These are phyloP conservation scores for Akanthomyces uredinophilus DNA, from an alignment of 2,329 filamentous ascomycete genomes.

Conservation along the genomic window DNA sequence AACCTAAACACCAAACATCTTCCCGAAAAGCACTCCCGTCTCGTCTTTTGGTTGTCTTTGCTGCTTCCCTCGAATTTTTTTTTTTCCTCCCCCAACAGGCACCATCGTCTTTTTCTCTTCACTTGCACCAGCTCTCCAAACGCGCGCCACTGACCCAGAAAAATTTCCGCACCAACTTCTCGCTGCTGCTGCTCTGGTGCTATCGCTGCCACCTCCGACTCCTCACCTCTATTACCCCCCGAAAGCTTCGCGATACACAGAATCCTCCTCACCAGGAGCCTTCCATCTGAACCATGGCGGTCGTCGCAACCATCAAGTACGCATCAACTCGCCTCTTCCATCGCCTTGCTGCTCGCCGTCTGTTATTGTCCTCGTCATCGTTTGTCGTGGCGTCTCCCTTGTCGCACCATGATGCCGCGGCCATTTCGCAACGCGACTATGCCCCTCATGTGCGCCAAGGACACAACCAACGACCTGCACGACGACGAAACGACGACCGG, in stretches of 20 bases:
- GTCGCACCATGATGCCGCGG: constrained; percentile 14
- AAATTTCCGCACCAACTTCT: not conserved
- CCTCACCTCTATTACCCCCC: constrained; percentile 13
- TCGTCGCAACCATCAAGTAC: constrained; percentile 62
- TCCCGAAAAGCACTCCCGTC: constrained; percentile 2
- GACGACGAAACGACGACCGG: not conserved
- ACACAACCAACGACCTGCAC: not conserved
- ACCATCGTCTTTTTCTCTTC: not conserved
- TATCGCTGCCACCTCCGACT: constrained; percentile 12
- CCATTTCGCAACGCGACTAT: constrained; percentile 7
- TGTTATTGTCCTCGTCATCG: not conserved
- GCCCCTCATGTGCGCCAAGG: constrained; percentile 11
- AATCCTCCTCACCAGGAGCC: constrained; percentile 34
- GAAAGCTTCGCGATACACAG: constrained; percentile 11
- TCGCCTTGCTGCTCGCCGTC: constrained; percentile 12
- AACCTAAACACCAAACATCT: constrained; percentile 9
- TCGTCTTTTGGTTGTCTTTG: not conserved
- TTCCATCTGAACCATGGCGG: constrained; percentile 44
- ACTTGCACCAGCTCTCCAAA: not conserved
- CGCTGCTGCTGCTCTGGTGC: not conserved
- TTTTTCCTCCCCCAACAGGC: not conserved
- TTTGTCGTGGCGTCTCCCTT: constrained; percentile 12
- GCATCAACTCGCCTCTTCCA: constrained; percentile 25
- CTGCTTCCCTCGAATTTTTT: not conserved
- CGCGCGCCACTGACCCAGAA: not conserved